Evolutionary conservation across 2,329 filamentous ascomycete species (phyloP).

Genomic region (Ceratocystis eucalypticola): DNA sequence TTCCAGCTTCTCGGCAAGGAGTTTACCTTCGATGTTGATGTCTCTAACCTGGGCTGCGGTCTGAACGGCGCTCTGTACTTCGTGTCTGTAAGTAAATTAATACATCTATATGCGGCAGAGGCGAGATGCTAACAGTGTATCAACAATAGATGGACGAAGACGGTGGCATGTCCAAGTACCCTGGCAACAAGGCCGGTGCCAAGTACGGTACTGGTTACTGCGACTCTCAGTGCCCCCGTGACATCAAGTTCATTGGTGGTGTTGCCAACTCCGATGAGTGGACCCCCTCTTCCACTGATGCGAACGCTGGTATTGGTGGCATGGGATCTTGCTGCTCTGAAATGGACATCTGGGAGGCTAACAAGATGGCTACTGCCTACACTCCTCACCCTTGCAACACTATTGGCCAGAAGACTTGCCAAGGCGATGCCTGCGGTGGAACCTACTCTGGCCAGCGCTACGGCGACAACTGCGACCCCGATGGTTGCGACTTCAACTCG

Average conservation of each 20-base stretch:
- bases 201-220: constrained; percentile 45
- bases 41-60: constrained; percentile 49
- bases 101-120: not conserved
- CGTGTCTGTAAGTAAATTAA: constrained; percentile 26
- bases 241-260: constrained; percentile 39
- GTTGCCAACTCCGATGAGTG: constrained; percentile 33
- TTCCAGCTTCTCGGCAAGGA: constrained; percentile 49
- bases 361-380: constrained; percentile 41
- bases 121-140: not conserved
- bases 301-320: constrained; percentile 35
- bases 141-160: constrained; percentile 35
- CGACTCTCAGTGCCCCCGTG: constrained; percentile 34
- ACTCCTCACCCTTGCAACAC: constrained; percentile 42
- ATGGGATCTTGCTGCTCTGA: constrained; percentile 43
- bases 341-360: constrained; percentile 47
- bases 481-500: constrained; percentile 53
- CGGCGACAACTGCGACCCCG: constrained; percentile 46
- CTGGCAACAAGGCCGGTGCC: constrained; percentile 34
- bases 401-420: constrained; percentile 21
- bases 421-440: constrained; percentile 32
- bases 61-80: constrained; percentile 53
- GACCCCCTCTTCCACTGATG: constrained; percentile 36
- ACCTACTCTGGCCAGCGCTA: constrained; percentile 38
- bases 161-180: constrained; percentile 34
- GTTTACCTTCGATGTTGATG: constrained; percentile 53